Evolutionary conservation across 1,139 yeast species (phyloP).

Genomic region (Suhomyces wounanorum): DNA sequence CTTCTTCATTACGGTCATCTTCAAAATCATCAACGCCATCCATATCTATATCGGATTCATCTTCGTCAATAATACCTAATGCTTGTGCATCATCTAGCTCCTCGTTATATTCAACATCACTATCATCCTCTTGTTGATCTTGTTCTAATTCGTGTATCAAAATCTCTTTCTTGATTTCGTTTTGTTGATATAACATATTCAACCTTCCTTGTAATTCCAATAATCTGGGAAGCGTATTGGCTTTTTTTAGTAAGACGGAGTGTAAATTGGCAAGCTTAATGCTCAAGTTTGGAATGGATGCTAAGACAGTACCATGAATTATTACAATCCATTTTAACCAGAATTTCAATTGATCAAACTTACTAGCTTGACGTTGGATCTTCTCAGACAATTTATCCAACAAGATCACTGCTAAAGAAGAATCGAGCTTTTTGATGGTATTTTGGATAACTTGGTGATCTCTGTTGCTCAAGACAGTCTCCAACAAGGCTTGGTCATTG

Average conservation of each 20-base stretch:
- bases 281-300: constrained; percentile 69
- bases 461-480: constrained; percentile 74
- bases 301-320: constrained; percentile 80
- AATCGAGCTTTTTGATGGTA: constrained; percentile 69
- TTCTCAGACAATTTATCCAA: constrained; percentile 85
- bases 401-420: constrained; percentile 70
- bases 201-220: constrained; percentile 83
- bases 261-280: constrained; percentile 74
- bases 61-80: constrained; percentile 28
- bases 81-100: constrained; percentile 42
- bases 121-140: constrained; percentile 34
- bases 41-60: constrained; percentile 22
- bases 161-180: constrained; percentile 64
- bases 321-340: constrained; percentile 96
- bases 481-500: constrained; percentile 71
- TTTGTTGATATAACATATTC: constrained; percentile 69
- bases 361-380: constrained; percentile 61
- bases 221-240: constrained; percentile 74
- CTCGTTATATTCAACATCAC: constrained; percentile 45
- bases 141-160: constrained; percentile 23
- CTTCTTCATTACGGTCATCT: constrained; percentile 23
- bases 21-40: constrained; percentile 24
- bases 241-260: constrained; percentile 72
- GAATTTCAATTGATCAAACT: constrained; percentile 73
- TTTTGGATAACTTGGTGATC: constrained; percentile 74